A percentile compares a stretch with the other conserved stretches of the same genome.
Conservation (phyloP, 2,329 filamentous ascomycete genomes). For the Aspergillus carbonarius region DNA sequence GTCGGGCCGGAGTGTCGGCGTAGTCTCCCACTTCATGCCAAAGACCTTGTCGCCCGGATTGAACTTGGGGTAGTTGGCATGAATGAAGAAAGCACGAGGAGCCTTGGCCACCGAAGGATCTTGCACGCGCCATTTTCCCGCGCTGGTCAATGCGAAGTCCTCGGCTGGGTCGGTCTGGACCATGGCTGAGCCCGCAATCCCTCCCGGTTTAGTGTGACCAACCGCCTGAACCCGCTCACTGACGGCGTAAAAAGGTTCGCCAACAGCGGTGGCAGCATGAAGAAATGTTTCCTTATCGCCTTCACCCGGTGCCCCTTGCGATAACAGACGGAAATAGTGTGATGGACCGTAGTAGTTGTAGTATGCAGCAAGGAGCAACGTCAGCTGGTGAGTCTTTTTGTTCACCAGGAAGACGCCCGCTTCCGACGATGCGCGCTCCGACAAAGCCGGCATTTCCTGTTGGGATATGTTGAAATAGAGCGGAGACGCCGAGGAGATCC, state of each 20-base stretch:
- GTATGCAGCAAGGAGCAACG: constrained; percentile 38
- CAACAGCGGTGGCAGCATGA: constrained; percentile 34
- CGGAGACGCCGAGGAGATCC: constrained; percentile 45
- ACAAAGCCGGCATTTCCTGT: constrained; percentile 33
- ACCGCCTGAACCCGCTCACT: constrained; percentile 37
- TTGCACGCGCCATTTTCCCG: constrained; percentile 34
- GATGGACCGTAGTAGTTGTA: constrained; percentile 40
- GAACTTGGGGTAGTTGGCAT: constrained; percentile 45
- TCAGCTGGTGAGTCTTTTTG: constrained; percentile 35
- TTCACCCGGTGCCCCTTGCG: constrained; percentile 40
- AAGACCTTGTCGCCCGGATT: constrained; percentile 42
- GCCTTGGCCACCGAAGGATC: constrained; percentile 31
- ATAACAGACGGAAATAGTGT: constrained; percentile 40
- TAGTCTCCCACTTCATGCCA: constrained; percentile 38
- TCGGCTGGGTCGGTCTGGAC: constrained; percentile 40
- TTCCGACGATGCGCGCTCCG: constrained; percentile 37
- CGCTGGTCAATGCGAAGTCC: constrained; percentile 35
- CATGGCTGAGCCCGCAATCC: constrained; percentile 37
- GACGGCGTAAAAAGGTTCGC: constrained; percentile 37
- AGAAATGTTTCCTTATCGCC: constrained; percentile 43
- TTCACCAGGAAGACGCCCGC: constrained; percentile 38
- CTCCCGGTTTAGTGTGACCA: constrained; percentile 29
- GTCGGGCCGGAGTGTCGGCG: constrained; percentile 37
- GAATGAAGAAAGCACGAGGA: constrained; percentile 40
- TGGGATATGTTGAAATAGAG: constrained; percentile 45